These are phyloP conservation scores for Sporothrix protearum DNA, from an alignment of 2,329 filamentous ascomycete genomes.

Conservation along the genomic window DNA sequence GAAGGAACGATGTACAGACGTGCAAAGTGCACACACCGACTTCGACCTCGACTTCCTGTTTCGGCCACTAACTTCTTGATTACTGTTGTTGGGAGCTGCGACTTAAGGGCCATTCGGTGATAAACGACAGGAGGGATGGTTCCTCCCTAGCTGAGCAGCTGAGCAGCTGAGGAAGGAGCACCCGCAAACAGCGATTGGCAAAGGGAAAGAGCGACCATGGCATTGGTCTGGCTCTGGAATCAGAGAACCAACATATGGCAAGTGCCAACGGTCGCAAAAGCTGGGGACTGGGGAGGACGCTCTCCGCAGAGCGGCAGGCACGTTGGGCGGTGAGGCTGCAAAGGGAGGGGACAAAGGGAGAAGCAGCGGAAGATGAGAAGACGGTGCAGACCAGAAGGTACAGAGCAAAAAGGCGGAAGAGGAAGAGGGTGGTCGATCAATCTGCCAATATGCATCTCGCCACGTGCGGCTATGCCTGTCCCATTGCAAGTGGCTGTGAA, in stretches of 20 bases:
- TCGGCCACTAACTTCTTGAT: not conserved
- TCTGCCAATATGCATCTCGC: not conserved
- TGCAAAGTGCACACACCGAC: not conserved
- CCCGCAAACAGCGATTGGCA: not conserved
- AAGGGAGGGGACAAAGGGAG: not conserved
- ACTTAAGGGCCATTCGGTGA: not conserved
- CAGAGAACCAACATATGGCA: not conserved
- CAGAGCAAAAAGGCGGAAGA: not conserved
- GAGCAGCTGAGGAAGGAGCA: not conserved
- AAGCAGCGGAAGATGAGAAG: not conserved
- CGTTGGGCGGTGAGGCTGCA: not conserved
- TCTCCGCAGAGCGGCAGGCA: not conserved
- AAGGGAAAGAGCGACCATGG: not conserved
- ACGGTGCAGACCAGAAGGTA: not conserved
- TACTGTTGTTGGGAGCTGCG: not conserved
- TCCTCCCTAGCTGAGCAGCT: not conserved
- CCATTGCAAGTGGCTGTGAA: not conserved
- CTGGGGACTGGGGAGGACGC: not conserved
- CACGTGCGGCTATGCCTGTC: not conserved
- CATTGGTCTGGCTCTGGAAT: not conserved
- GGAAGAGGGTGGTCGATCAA: slow-evolving; percentile 2
- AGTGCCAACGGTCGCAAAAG: not conserved
- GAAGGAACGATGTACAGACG: not conserved
- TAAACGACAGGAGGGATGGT: not conserved
- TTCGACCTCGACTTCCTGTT: not conserved